Evolutionary conservation across 805 yeast genomes (phyloP).

Genomic region (Candida easanensis): DNA sequence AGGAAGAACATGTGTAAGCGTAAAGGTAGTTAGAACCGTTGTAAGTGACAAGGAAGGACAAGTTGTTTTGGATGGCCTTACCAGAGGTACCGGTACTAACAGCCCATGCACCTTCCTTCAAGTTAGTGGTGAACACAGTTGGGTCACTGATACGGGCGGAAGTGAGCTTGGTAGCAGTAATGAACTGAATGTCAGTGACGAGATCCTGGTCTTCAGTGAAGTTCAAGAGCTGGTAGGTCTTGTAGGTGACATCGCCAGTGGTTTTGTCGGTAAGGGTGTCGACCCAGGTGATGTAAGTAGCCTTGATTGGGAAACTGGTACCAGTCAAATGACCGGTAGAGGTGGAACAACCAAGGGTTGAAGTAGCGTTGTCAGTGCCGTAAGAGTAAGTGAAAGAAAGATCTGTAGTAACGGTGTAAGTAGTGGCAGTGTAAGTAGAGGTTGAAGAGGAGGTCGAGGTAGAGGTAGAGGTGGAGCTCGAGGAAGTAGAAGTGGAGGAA

Average conservation of each 20-base stretch:
- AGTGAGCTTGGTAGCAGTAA: slow-evolving; percentile 2
- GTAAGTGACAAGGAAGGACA: slow-evolving; percentile 6
- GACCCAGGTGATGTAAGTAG: slow-evolving; percentile 3
- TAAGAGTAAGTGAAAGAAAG: slow-evolving; percentile 1
- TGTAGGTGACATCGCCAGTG: slow-evolving; percentile 1
- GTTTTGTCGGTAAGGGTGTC: slow-evolving; percentile 2
- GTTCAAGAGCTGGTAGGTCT: slow-evolving; percentile 10
- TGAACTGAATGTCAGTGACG: slow-evolving; percentile 15
- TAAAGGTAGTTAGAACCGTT: slow-evolving; percentile 9
- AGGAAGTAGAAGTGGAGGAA: neutral
- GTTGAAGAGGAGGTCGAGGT: neutral
- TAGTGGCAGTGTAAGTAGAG: neutral
- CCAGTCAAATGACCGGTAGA: neutral
- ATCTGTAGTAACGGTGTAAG: neutral
- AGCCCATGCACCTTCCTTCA: slow-evolving; percentile 15
- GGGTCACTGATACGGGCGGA: neutral
- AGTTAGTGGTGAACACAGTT: slow-evolving; percentile 12
- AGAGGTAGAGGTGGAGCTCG: neutral
- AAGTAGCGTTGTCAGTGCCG: slow-evolving; percentile 3
- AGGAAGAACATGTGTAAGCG: slow-evolving; percentile 7
- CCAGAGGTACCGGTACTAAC: neutral
- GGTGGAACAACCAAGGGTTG: slow-evolving; percentile 1
- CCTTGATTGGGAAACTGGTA: neutral
- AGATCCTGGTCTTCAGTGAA: slow-evolving; percentile 14
- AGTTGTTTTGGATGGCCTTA: neutral